Evolutionary conservation across 2,329 filamentous ascomycete genomes (phyloP).

Genomic region (Lasiodiplodia sp.): DNA sequence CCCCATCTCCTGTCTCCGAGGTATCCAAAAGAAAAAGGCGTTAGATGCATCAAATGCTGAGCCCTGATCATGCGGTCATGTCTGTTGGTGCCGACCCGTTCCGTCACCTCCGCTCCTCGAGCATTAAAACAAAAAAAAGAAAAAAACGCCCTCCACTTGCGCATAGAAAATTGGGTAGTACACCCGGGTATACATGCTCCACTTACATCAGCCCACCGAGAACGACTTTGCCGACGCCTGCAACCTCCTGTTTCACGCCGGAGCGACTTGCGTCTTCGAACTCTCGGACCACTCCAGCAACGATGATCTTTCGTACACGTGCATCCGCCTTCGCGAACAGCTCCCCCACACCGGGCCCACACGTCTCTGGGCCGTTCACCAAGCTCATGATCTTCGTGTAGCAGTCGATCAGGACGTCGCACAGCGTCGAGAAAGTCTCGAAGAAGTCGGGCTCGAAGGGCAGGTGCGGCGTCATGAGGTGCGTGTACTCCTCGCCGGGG

Average conservation of each 20-base stretch:
- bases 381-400: conserved; percentile 81
- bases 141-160: conserved; percentile 2
- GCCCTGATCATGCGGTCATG: conserved; percentile 22
- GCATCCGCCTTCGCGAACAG: conserved; percentile 90
- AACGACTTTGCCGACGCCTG: conserved; percentile 86
- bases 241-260: conserved; percentile 80
- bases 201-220: conserved; percentile 79
- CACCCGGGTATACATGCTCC: conserved; percentile 24
- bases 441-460: conserved; percentile 98
- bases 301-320: conserved; percentile 84
- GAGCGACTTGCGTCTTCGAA: conserved; percentile 87
- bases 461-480: conserved; percentile 87
- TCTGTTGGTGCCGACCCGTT: conserved; percentile 4
- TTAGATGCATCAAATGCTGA: conserved; percentile 16
- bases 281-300: conserved; percentile 86
- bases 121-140: neutral
- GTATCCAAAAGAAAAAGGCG: conserved; percentile 12
- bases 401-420: conserved; percentile 92
- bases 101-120: neutral
- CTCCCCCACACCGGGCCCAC: conserved; percentile 77
- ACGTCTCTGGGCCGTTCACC: conserved; percentile 70
- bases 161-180: neutral
- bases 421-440: conserved; percentile 93
- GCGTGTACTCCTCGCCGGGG: conserved; percentile 83
- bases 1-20: conserved; percentile 1